Evolutionary conservation across 176 grass and related monocot genomes (phyloP).

Genomic region (Hsuehochloa calcarea): DNA sequence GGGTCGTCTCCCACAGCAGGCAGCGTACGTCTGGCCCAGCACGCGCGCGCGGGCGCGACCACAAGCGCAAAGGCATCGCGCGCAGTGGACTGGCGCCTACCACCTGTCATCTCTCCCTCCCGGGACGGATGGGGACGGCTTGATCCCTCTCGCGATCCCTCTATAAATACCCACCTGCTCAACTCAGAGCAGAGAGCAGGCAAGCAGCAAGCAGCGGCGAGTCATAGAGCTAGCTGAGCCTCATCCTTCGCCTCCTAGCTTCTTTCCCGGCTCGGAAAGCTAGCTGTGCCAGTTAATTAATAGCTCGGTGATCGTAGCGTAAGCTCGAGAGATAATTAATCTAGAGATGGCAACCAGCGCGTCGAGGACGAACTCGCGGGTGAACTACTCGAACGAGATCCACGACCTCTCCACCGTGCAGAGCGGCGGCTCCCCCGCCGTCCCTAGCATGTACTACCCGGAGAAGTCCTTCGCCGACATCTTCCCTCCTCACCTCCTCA

Average conservation of each 20-base stretch:
- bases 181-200: slow-evolving; percentile 24
- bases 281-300: neutral
- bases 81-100: slow-evolving; percentile 31
- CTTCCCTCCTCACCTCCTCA: slow-evolving; percentile 66
- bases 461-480: slow-evolving; percentile 59
- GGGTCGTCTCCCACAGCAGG: too few relatives aligned
- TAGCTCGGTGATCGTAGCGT: neutral
- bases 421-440: slow-evolving; percentile 34
- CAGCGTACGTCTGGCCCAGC: neutral
- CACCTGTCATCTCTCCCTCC: slow-evolving; percentile 28
- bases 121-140: neutral
- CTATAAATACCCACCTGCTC: slow-evolving; percentile 41
- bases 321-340: neutral
- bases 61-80: slow-evolving; percentile 38
- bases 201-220: neutral
- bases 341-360: neutral
- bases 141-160: neutral
- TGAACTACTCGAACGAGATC: slow-evolving; percentile 88
- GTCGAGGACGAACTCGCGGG: slow-evolving; percentile 48
- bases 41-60: slow-evolving; percentile 8
- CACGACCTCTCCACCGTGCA: slow-evolving; percentile 77
- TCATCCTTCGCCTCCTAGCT: neutral
- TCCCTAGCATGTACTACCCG: slow-evolving; percentile 43
- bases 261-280: neutral
- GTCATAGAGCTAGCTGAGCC: neutral